Percentiles rank a stretch among this genome's conserved stretches.
Evolutionary conservation across 2,329 filamentous ascomycete genomes (phyloP).

Genomic region (Ophiocordyceps unilateralis): DNA sequence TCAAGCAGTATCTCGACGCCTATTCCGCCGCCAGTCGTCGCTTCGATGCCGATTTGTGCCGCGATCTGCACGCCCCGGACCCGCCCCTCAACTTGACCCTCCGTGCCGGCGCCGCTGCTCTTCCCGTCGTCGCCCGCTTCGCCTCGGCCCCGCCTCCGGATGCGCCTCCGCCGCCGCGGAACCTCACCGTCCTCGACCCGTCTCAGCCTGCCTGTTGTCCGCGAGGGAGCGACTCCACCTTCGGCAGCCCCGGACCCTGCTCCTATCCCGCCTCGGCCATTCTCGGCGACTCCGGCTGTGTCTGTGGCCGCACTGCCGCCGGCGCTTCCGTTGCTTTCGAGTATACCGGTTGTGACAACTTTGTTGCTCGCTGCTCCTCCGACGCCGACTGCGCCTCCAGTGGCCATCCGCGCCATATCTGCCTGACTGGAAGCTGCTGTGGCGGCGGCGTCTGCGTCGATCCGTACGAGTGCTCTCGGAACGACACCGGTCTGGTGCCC

Average conservation of each 20-base stretch:
- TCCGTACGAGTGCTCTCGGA: constrained; percentile 18
- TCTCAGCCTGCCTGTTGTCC: constrained; percentile 16
- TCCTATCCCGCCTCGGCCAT: constrained; percentile 15
- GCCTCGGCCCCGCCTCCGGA: constrained; percentile 13
- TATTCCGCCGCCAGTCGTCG: constrained; percentile 11
- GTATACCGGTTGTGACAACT: constrained; percentile 17
- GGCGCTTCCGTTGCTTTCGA: constrained; percentile 14
- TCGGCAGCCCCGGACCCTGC: constrained; percentile 7
- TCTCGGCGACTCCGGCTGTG: constrained; percentile 13
- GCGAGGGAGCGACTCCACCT: constrained; percentile 8
- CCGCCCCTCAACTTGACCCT: constrained; percentile 16
- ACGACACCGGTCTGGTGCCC: constrained; percentile 12
- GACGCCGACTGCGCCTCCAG: constrained; percentile 12
- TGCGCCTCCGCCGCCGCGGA: constrained; percentile 8
- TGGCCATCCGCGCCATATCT: constrained; percentile 11
- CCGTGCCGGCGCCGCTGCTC: constrained; percentile 11
- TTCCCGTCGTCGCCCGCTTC: constrained; percentile 13
- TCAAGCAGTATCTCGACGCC: constrained; percentile 14
- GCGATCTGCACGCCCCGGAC: constrained; percentile 13
- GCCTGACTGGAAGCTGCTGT: constrained; percentile 18
- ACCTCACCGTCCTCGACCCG: constrained; percentile 18
- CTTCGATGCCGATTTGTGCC: constrained; percentile 17
- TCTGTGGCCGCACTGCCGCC: constrained; percentile 15
- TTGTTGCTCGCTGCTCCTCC: constrained; percentile 8
- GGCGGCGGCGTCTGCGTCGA: constrained; percentile 18